Evolutionary conservation across 1,139 yeast species (phyloP).

Genomic region (Candida sojae): DNA sequence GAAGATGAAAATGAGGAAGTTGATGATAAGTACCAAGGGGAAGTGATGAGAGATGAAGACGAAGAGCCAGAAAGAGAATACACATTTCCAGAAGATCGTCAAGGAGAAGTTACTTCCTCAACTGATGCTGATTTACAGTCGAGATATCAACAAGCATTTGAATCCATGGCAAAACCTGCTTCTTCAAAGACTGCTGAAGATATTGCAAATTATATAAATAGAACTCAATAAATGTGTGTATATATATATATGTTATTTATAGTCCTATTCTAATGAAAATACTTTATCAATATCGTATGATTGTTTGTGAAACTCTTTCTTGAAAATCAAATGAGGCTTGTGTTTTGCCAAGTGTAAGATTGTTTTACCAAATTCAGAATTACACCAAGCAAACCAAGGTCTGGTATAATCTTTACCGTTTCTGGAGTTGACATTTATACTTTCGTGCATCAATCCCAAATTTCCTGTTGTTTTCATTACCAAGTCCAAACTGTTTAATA

Average conservation of each 20-base stretch:
- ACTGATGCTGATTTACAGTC: slow-evolving; percentile 60
- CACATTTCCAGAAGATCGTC: slow-evolving; percentile 72
- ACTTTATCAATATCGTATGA: slow-evolving; percentile 34
- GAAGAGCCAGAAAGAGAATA: slow-evolving; percentile 64
- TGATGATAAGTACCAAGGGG: slow-evolving; percentile 62
- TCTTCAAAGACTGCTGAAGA: slow-evolving; percentile 69
- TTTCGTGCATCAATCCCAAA: slow-evolving; percentile 84
- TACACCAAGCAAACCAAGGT: slow-evolving; percentile 95
- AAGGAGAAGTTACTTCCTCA: slow-evolving; percentile 55
- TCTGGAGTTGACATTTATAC: slow-evolving; percentile 64
- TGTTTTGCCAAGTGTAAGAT: slow-evolving; percentile 71
- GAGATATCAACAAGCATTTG: slow-evolving; percentile 73
- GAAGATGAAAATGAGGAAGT: slow-evolving; percentile 37
- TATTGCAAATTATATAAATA: slow-evolving; percentile 63
- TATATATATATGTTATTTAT: slow-evolving; percentile 3
- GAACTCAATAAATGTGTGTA: slow-evolving; percentile 16
- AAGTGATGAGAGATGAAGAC: slow-evolving; percentile 65
- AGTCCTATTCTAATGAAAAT: slow-evolving; percentile 4
- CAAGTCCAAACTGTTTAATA: slow-evolving; percentile 46
- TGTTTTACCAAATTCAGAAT: slow-evolving; percentile 86
- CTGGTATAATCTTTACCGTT: slow-evolving; percentile 57
- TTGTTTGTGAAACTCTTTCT: slow-evolving; percentile 30
- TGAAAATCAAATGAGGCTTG: slow-evolving; percentile 73
- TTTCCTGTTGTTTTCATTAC: slow-evolving; percentile 67
- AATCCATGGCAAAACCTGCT: slow-evolving; percentile 60